phyloP scores from a whole-genome alignment of 345 rosid genomes.

The Moricandia arvensis region DNA sequence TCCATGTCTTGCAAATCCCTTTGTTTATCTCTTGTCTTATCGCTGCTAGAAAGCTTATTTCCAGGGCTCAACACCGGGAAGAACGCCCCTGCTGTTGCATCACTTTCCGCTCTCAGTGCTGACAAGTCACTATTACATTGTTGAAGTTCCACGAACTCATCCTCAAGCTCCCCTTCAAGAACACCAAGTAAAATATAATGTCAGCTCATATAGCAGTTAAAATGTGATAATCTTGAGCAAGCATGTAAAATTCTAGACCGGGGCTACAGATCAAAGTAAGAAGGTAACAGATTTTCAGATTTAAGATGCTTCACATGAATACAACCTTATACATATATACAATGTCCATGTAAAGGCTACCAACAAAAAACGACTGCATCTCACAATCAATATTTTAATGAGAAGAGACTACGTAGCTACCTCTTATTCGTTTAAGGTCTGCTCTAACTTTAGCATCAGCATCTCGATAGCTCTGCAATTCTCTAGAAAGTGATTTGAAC shows the following conservation, averaged over 20 bases:
- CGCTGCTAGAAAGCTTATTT: slow-evolving; percentile 58
- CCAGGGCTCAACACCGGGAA: slow-evolving; percentile 71
- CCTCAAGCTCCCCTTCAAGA: slow-evolving; percentile 72
- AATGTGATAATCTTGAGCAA: background rate
- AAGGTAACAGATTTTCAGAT: background rate
- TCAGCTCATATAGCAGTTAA: slow-evolving; percentile 6
- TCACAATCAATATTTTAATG: background rate
- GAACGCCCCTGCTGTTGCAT: slow-evolving; percentile 72
- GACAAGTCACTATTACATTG: slow-evolving; percentile 65
- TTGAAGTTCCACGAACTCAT: slow-evolving; percentile 57
- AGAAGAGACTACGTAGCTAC: slow-evolving; percentile 44
- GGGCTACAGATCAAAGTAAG: background rate
- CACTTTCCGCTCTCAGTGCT: slow-evolving; percentile 75
- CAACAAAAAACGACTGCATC: no score
- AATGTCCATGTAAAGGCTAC: background rate
- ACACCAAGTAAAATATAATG: slow-evolving; percentile 32
- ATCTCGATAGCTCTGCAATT: slow-evolving; percentile 62
- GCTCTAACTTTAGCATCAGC: slow-evolving; percentile 67
- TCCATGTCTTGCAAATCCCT: slow-evolving; percentile 78
- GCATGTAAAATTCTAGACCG: background rate
- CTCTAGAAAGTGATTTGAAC: slow-evolving; percentile 57
- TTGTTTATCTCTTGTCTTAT: slow-evolving; percentile 67
- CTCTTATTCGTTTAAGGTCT: slow-evolving; percentile 63
- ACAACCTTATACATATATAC: slow-evolving; percentile 4
- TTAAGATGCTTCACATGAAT: background rate